These are phyloP conservation scores for Aplosporella prunicola DNA, from an alignment of 2,329 filamentous ascomycete species.

Conservation along the genomic window DNA sequence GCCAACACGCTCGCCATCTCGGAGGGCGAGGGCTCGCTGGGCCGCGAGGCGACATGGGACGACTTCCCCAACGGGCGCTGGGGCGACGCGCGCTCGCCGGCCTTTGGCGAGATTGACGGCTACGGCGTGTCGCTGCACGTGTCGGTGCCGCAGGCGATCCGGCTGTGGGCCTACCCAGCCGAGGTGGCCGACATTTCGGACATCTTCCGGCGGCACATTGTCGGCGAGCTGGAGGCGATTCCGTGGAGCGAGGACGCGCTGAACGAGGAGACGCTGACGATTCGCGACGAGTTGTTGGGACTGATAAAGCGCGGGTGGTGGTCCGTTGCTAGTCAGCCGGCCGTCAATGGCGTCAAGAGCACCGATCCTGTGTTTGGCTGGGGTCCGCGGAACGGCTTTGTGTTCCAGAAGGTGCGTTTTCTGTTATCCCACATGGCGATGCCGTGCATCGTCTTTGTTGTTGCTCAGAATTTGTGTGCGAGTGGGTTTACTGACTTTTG, in stretches of 20 bases:
- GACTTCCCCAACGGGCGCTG: constrained; percentile 95
- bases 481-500: too few species aligned
- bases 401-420: constrained; percentile 79
- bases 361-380: constrained; percentile 77
- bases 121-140: constrained; percentile 95
- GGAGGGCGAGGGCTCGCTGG: constrained; percentile 80
- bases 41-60: constrained; percentile 95
- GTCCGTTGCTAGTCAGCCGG: constrained; percentile 92
- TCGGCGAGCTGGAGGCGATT: constrained; percentile 68
- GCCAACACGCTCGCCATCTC: constrained; percentile 86
- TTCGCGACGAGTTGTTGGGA: constrained; percentile 62
- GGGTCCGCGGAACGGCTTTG: constrained; percentile 85
- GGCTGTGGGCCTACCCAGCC: constrained; percentile 74
- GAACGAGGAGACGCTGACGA: constrained; percentile 72
- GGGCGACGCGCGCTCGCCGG: constrained; percentile 85
- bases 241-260: constrained; percentile 92
- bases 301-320: constrained; percentile 85
- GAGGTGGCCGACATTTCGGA: constrained; percentile 61
- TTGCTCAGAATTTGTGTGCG: neutral
- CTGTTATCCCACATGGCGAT: neutral
- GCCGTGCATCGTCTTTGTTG: neutral
- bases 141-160: constrained; percentile 70
- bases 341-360: constrained; percentile 76
- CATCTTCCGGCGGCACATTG: constrained; percentile 73
- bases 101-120: constrained; percentile 95